Percentiles rank a stretch among this genome's conserved stretches.
Conservation (phyloP, 805 yeast species). For the Candida arabinofermentans region DNA sequence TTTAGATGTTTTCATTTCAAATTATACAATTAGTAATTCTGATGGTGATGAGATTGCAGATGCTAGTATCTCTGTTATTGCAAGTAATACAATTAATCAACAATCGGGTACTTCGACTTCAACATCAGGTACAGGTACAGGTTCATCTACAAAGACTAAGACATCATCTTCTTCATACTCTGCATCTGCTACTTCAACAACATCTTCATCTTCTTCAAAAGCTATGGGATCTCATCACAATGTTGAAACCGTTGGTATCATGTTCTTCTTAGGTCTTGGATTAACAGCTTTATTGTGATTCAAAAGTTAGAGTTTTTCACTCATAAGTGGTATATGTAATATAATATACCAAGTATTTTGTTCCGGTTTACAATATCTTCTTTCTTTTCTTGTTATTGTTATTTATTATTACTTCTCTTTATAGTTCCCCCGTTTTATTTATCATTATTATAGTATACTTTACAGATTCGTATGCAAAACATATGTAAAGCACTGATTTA, state of each 20-base stretch:
- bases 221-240: neutral
- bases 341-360: too few relatives aligned
- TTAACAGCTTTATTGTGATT: neutral
- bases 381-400: too few relatives aligned
- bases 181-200: neutral
- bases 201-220: neutral
- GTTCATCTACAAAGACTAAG: neutral
- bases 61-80: constrained; percentile 36
- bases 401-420: too few relatives aligned
- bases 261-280: neutral
- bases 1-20: constrained; percentile 31
- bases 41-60: constrained; percentile 30
- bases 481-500: too few relatives aligned
- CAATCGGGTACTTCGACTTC: constrained; percentile 6
- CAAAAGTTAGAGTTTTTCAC: too few relatives aligned
- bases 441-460: too few relatives aligned
- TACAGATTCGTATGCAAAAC: too few relatives aligned
- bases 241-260: neutral
- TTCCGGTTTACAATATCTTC: too few relatives aligned
- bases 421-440: too few relatives aligned
- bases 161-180: neutral
- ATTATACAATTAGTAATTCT: constrained; percentile 36
- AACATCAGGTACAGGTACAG: neutral
- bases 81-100: constrained; percentile 34
- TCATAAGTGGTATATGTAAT: too few relatives aligned